Evolutionary conservation across 768 basidiomycete species (phyloP).

Genomic region (Serendipita indica): DNA sequence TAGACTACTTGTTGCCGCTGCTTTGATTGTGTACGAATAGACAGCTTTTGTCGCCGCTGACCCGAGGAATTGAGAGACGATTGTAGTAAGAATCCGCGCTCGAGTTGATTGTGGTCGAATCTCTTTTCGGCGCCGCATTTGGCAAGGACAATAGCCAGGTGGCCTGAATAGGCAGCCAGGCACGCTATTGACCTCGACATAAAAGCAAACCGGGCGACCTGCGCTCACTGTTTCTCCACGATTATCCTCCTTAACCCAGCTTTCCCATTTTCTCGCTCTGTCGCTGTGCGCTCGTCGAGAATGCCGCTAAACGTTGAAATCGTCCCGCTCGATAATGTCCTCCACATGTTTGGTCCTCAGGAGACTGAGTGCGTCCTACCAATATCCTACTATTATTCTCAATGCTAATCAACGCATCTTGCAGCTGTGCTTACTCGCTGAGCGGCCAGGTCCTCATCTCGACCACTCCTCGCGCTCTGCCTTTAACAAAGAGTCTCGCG

Average conservation of each 20-base stretch:
- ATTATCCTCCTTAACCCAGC: background rate
- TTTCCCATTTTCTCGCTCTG: slow-evolving; percentile 9
- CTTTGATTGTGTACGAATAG: too few species aligned
- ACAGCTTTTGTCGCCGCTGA: too few species aligned
- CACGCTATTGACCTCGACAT: too few species aligned
- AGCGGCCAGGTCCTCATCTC: slow-evolving; percentile 65
- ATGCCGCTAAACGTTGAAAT: slow-evolving; percentile 61
- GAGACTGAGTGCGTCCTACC: slow-evolving; percentile 40
- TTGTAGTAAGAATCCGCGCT: too few species aligned
- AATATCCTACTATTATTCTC: background rate
- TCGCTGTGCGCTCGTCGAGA: slow-evolving; percentile 14
- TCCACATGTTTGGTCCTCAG: slow-evolving; percentile 59
- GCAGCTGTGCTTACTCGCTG: slow-evolving; percentile 73
- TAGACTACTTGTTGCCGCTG: background rate
- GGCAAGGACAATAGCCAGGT: too few species aligned
- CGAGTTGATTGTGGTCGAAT: too few species aligned
- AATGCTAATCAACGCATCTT: slow-evolving; percentile 1
- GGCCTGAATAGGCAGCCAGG: too few species aligned
- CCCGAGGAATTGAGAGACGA: too few species aligned
- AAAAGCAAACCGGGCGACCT: too few species aligned
- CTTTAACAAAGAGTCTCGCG: slow-evolving; percentile 35
- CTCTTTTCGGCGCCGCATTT: too few species aligned
- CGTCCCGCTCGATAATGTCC: slow-evolving; percentile 36
- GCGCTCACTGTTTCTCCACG: too few species aligned
- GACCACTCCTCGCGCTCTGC: slow-evolving; percentile 42